Conservation (phyloP, 108 stramenopile species). For the Heterococcus sp. region DNA sequence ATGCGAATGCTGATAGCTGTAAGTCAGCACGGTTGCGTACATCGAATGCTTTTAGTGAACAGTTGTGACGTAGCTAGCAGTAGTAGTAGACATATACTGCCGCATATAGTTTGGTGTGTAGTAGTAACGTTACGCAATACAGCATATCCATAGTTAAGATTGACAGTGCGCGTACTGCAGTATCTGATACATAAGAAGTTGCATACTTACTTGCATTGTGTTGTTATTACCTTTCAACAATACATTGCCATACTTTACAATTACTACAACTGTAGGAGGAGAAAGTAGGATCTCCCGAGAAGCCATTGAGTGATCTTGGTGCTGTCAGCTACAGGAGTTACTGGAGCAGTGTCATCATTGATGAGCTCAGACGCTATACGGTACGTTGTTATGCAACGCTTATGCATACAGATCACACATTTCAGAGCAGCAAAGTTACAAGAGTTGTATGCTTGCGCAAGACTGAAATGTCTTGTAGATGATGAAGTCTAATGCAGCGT, state of each 20-base stretch:
- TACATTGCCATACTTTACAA: background rate
- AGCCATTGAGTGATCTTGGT: conserved; percentile 91
- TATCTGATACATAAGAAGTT: background rate
- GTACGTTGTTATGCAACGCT: conserved; percentile 52
- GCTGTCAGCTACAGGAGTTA: conserved; percentile 55
- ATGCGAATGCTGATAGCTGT: too few relatives aligned
- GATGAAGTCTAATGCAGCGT: too few relatives aligned
- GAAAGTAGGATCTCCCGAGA: conserved; percentile 91
- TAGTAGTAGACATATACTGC: too few relatives aligned
- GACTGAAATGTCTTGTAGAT: background rate
- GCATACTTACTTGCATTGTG: too few relatives aligned
- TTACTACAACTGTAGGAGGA: conserved; percentile 60
- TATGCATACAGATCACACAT: too few relatives aligned
- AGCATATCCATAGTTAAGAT: background rate
- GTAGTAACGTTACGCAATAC: background rate
- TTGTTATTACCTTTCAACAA: background rate
- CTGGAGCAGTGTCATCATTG: conserved; percentile 84
- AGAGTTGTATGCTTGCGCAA: conserved; percentile 1
- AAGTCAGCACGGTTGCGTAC: too few relatives aligned
- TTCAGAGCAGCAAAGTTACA: background rate
- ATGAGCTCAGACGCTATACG: conserved; percentile 65
- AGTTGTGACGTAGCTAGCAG: too few relatives aligned
- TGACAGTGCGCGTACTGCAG: background rate
- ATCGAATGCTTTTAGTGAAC: too few relatives aligned
- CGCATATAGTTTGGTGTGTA: background rate